A percentile compares a stretch with the other conserved stretches of the same genome.
Conservation (phyloP, 2,329 filamentous ascomycete species). For the Exophiala sp. region DNA sequence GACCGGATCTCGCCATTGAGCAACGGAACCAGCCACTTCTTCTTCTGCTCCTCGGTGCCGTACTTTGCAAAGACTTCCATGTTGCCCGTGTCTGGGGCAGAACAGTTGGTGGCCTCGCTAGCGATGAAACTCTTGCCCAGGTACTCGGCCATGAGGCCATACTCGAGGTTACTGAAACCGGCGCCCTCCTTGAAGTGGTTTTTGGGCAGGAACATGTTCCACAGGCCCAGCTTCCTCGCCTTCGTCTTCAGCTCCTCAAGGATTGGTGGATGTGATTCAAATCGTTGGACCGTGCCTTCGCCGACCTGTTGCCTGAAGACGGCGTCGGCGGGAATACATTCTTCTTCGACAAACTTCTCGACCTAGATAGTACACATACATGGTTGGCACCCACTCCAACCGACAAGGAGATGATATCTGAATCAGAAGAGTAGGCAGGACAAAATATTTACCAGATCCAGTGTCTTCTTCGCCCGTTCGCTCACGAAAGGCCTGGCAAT, state of each 20-base stretch:
- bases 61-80: constrained; percentile 95
- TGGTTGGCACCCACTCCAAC: constrained; percentile 1
- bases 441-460: constrained; percentile 57
- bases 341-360: constrained; percentile 93
- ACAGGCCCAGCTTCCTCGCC: constrained; percentile 76
- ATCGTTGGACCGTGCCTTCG: constrained; percentile 57
- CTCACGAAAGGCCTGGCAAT: constrained; percentile 64
- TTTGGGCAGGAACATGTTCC: constrained; percentile 97
- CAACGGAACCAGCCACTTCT: constrained; percentile 72
- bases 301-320: constrained; percentile 76
- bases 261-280: constrained; percentile 70
- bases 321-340: constrained; percentile 80
- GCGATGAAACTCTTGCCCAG: constrained; percentile 79
- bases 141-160: constrained; percentile 95
- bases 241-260: constrained; percentile 85
- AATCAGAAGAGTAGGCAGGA: background rate
- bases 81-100: constrained; percentile 87
- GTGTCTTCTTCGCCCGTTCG: constrained; percentile 73
- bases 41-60: constrained; percentile 66
- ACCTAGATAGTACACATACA: constrained; percentile 47
- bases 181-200: constrained; percentile 93
- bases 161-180: constrained; percentile 81
- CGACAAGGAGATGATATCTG: background rate
- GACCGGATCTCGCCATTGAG: constrained; percentile 80
- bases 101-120: constrained; percentile 82